These are phyloP conservation scores for Fusarium xyrophilum DNA, from an alignment of 2,329 filamentous ascomycete species.

Conservation along the genomic window DNA sequence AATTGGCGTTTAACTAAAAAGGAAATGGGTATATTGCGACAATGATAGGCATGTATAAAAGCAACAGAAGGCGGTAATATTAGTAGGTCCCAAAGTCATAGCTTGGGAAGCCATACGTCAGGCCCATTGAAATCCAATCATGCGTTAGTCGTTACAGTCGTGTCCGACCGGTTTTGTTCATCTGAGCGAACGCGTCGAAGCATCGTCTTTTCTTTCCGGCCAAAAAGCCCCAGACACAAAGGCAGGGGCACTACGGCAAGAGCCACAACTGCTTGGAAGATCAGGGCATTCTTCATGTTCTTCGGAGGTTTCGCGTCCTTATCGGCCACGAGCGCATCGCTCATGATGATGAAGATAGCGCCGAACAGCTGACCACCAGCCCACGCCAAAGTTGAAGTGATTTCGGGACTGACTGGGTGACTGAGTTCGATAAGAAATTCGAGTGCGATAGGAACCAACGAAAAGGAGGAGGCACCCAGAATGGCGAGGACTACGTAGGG, in stretches of 20 bases:
- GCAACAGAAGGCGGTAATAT: conserved; percentile 14
- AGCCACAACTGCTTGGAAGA: conserved; percentile 80
- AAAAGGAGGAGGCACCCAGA: conserved; percentile 81
- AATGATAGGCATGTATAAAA: conserved; percentile 26
- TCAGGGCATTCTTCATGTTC: conserved; percentile 77
- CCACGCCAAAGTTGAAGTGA: conserved; percentile 86
- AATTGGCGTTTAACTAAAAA: conserved; percentile 11
- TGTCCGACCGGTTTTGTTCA: conserved; percentile 36
- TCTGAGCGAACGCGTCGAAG: conserved; percentile 60
- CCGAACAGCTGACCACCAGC: conserved; percentile 84
- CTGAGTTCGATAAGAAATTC: conserved; percentile 89
- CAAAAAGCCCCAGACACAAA: conserved; percentile 73
- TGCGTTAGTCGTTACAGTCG: conserved; percentile 27
- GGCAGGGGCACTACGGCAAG: conserved; percentile 70
- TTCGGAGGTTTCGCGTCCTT: conserved; percentile 62
- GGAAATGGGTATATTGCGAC: conserved; percentile 37
- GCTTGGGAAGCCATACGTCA: neutral
- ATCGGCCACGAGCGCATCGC: conserved; percentile 73
- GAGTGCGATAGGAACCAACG: conserved; percentile 80
- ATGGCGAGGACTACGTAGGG: conserved; percentile 78
- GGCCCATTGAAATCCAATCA: conserved; percentile 8
- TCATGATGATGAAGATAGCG: conserved; percentile 82
- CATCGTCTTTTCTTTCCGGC: conserved; percentile 58
- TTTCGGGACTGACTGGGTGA: conserved; percentile 84
- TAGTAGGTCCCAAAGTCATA: neutral